A percentile compares a stretch with the other conserved stretches of the same genome.
Evolutionary conservation across 352 stramenopile species (phyloP).

Genomic region (Plasmopara halstedii): DNA sequence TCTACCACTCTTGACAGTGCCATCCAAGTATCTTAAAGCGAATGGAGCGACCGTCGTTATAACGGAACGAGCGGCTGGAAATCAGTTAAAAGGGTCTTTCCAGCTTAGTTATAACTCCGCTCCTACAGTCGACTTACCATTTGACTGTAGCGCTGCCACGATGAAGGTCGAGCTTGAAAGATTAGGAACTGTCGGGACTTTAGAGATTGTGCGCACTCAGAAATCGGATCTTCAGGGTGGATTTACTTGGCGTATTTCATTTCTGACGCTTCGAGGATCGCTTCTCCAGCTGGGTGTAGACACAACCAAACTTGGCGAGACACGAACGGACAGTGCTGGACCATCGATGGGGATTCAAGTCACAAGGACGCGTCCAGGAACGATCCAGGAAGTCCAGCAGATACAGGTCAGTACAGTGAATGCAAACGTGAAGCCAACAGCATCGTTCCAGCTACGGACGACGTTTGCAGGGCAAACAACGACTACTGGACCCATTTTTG

Average conservation of each 20-base stretch:
- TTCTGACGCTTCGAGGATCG: conserved; percentile 64
- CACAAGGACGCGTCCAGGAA: conserved; percentile 35
- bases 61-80: conserved; percentile 32
- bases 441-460: conserved; percentile 41
- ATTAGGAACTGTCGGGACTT: conserved; percentile 35
- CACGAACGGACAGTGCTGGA: conserved; percentile 27
- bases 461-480: conserved; percentile 34
- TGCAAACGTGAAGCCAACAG: conserved; percentile 22
- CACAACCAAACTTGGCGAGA: conserved; percentile 36
- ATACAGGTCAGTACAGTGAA: conserved; percentile 51
- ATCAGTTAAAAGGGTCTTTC: conserved; percentile 67
- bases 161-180: conserved; percentile 61
- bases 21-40: conserved; percentile 29
- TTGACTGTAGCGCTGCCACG: conserved; percentile 59
- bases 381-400: conserved; percentile 55
- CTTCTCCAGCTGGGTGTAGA: conserved; percentile 28
- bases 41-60: conserved; percentile 31
- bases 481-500: conserved; percentile 79
- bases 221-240: conserved; percentile 75
- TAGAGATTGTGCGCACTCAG: conserved; percentile 53
- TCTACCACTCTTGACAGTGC: conserved; percentile 46
- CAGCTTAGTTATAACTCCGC: conserved; percentile 35
- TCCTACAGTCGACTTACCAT: conserved; percentile 65
- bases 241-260: conserved; percentile 93
- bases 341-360: conserved; percentile 45